Percentiles rank a stretch among this genome's conserved stretches.
Evolutionary conservation across 2,329 filamentous ascomycete genomes (phyloP).

Genomic region (Leptographium radiaticola): DNA sequence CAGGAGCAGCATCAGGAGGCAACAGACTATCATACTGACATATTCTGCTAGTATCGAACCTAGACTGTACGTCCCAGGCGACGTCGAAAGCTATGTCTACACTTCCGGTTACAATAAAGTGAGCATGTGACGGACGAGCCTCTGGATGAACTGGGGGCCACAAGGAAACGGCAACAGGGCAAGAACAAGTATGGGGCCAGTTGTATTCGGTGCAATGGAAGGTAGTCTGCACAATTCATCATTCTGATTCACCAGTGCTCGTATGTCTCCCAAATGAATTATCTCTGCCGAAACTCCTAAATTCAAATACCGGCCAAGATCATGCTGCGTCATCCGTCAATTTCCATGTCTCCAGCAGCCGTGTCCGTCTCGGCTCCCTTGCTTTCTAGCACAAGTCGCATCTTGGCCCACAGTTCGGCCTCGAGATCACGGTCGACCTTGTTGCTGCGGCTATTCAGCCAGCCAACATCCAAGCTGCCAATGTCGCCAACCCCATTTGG

Average conservation of each 20-base stretch:
- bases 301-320: background rate
- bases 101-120: too few relatives aligned
- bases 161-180: too few relatives aligned
- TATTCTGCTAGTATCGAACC: too few relatives aligned
- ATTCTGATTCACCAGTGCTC: background rate
- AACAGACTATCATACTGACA: too few relatives aligned
- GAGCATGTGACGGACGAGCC: background rate
- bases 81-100: too few relatives aligned
- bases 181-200: too few relatives aligned
- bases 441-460: conserved; percentile 75
- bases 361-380: conserved; percentile 11
- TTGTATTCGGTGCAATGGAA: too few relatives aligned
- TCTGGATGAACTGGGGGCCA: too few relatives aligned
- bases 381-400: conserved; percentile 39
- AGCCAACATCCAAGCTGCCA: conserved; percentile 65
- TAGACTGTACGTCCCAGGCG: too few relatives aligned
- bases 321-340: background rate
- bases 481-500: conserved; percentile 43
- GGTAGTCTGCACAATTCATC: too few relatives aligned
- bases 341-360: background rate
- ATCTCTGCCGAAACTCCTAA: too few relatives aligned
- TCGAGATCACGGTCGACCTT: conserved; percentile 76
- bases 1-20: background rate
- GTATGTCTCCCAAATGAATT: background rate
- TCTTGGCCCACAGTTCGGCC: conserved; percentile 59